Evolutionary conservation across 768 basidiomycete genomes (phyloP), one percentile per base, ranked within the genome.

Genomic region (Leccinum ochraceum): DNA sequence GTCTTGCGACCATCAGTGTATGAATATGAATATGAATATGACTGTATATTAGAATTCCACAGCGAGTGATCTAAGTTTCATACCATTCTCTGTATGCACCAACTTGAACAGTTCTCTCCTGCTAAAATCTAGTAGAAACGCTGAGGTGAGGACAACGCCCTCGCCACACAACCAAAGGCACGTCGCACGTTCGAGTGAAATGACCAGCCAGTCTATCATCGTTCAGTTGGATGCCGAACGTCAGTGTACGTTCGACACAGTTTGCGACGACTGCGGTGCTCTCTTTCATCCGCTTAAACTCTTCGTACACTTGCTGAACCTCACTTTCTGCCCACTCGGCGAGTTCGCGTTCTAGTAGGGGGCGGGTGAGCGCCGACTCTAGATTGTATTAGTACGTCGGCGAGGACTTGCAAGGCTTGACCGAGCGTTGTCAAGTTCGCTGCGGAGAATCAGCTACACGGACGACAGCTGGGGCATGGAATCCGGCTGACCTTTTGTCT

Each of bases 271-370:
- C 81, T 24, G 76, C 78, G 8, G 83, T 82, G 63, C 83, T 83
- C 53, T 86, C 86, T 66, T 86, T 84, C 51, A 79, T 78, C 13
- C 81, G 76, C 63, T 83, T 80, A 14, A 83, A 71, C 61, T 77
- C 74, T n/a, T 86, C 85, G 58, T 83, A 87, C 20, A 81, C 63
- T 22, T 67, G 60, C 65, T 83, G 77, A 6, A 86, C 78, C 1
- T 76, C 74, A 2, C 71, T 59, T 81, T 75, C 9, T 80, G 77
- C 66, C 86, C 85, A 0, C 74, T 77, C 2, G 79, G 32, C 32
- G 32, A 32, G 32, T 10, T 30, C 28, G 8, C 28, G 28, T 30
- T 30, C 28, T 30, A 0, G 2, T 30, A 30, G 28, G 28, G 28
- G 2, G 28, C 28, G 28, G 28, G 28, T 30, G 28, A 30, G 28